Percentiles rank a stretch among this genome's conserved stretches.
These are phyloP conservation scores for Coemansia sp. DNA, from an alignment of 192 early-diverging fungal genomes.

Conservation along the genomic window DNA sequence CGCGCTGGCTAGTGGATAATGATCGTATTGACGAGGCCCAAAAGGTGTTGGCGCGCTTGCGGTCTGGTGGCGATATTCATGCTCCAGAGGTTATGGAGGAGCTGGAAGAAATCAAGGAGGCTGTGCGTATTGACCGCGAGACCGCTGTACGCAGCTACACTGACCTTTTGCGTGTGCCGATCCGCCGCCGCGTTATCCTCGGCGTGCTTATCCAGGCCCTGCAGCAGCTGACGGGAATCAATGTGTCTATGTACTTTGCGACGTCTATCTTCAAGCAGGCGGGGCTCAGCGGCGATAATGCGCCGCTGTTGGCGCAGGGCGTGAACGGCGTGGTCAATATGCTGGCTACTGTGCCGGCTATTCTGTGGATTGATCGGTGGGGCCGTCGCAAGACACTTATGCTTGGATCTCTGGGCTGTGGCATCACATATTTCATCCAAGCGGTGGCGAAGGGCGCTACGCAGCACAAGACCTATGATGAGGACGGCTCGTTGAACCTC, in stretches of 20 bases:
- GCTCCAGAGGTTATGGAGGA: constrained; percentile 63
- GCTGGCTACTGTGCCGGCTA: constrained; percentile 82
- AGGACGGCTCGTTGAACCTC: constrained; percentile 32
- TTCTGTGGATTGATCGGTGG: constrained; percentile 78
- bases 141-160: constrained; percentile 65
- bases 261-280: constrained; percentile 63
- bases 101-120: constrained; percentile 72
- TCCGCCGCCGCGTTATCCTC: constrained; percentile 63
- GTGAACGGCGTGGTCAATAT: constrained; percentile 84
- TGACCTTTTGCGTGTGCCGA: constrained; percentile 60
- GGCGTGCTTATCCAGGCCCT: constrained; percentile 77
- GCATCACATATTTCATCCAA: constrained; percentile 37
- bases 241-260: constrained; percentile 86
- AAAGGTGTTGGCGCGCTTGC: constrained; percentile 67
- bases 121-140: constrained; percentile 66
- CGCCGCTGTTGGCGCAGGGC: constrained; percentile 65
- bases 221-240: constrained; percentile 88
- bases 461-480: constrained; percentile 27
- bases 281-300: constrained; percentile 52
- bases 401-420: constrained; percentile 64
- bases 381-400: constrained; percentile 82
- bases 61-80: constrained; percentile 62
- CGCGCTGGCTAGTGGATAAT: constrained; percentile 80
- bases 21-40: constrained; percentile 73
- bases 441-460: constrained; percentile 41